phyloP scores from a whole-genome alignment of 441 rosid genomes.

The Mallotus japonicus region DNA sequence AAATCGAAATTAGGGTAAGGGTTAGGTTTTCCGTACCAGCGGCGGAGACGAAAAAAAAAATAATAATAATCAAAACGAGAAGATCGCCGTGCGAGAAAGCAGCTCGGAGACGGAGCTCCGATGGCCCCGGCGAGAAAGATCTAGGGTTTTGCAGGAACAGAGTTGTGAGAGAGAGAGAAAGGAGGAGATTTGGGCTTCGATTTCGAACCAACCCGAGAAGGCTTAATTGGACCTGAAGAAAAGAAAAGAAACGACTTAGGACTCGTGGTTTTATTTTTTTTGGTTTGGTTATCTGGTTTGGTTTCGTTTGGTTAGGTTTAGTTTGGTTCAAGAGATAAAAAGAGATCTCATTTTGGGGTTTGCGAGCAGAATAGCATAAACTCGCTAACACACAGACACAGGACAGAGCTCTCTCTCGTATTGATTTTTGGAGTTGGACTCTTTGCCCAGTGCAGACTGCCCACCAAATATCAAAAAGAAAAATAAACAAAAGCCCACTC shows the following conservation, averaged over 20 bases:
- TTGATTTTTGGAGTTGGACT: too few relatives aligned
- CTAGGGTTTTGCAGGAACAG: conserved; percentile 31
- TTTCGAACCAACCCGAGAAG: conserved; percentile 30
- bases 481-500: too few relatives aligned
- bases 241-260: conserved; percentile 1
- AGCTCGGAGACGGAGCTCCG: conserved; percentile 24
- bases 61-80: neutral
- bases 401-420: too few relatives aligned
- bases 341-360: too few relatives aligned
- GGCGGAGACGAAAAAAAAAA: neutral
- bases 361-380: too few relatives aligned
- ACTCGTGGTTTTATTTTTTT: neutral
- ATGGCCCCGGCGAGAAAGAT: conserved; percentile 19
- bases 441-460: too few relatives aligned
- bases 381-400: too few relatives aligned
- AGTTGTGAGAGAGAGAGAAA: neutral
- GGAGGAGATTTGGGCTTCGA: conserved; percentile 30
- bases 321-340: too few relatives aligned
- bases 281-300: neutral
- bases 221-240: conserved; percentile 28
- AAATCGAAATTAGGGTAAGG: conserved; percentile 3
- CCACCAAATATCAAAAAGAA: too few relatives aligned
- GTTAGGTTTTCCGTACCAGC: conserved; percentile 19
- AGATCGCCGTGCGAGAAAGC: conserved; percentile 15
- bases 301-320: neutral